phyloP scores from a whole-genome alignment of 805 yeast genomes.

The Priceomyces melissophilus region DNA sequence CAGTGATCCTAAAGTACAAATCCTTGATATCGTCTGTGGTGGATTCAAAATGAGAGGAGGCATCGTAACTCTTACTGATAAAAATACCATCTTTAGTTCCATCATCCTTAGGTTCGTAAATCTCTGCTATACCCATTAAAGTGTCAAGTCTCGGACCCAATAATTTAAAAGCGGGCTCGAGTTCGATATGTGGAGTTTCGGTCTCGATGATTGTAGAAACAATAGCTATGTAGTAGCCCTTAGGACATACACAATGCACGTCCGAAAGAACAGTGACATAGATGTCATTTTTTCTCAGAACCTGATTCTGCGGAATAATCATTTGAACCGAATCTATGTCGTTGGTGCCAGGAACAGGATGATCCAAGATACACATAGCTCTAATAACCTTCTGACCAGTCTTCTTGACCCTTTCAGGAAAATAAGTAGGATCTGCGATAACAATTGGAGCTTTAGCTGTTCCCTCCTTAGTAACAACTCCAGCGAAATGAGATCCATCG shows the following conservation, averaged over 20 bases:
- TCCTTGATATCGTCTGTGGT: conserved; percentile 97
- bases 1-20: conserved; percentile 85
- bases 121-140: conserved; percentile 89
- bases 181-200: conserved; percentile 83
- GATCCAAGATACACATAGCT: conserved; percentile 86
- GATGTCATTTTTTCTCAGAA: conserved; percentile 87
- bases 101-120: conserved; percentile 82
- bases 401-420: conserved; percentile 75
- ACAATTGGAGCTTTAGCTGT: conserved; percentile 88
- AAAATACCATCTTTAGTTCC: conserved; percentile 77
- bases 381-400: conserved; percentile 75
- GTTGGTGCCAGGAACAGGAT: conserved; percentile 78
- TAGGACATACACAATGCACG: conserved; percentile 85
- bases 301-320: conserved; percentile 95
- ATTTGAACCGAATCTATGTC: conserved; percentile 89
- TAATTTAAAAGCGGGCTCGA: conserved; percentile 90
- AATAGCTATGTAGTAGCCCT: conserved; percentile 88
- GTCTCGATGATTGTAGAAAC: conserved; percentile 94
- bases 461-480: conserved; percentile 91
- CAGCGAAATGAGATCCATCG: conserved; percentile 64
- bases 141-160: conserved; percentile 79
- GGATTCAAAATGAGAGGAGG: conserved; percentile 91
- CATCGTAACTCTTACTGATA: conserved; percentile 87
- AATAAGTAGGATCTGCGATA: conserved; percentile 96
- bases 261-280: conserved; percentile 88